A percentile compares a stretch with the other conserved stretches of the same genome.
These are phyloP conservation scores for Venturia oleaginea DNA, from an alignment of 2,329 filamentous ascomycete genomes.

Conservation along the genomic window DNA sequence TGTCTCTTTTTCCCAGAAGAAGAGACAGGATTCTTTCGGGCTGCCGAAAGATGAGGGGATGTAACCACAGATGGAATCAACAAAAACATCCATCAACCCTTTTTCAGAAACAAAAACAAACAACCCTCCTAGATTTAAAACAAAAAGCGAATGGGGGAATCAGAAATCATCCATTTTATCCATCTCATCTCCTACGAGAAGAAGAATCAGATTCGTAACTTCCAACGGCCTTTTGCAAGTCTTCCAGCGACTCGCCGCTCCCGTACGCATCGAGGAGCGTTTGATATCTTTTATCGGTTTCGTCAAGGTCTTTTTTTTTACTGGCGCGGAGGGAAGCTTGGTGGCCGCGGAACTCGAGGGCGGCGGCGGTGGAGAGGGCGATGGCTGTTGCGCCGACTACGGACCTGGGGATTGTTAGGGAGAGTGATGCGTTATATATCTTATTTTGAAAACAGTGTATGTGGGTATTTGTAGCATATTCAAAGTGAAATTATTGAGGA, in stretches of 20 bases:
- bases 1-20: not conserved
- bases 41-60: not conserved
- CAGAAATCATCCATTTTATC: no score
- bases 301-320: not conserved
- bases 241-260: slow-evolving; percentile 11
- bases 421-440: no score
- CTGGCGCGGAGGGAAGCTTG: not conserved
- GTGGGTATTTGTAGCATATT: no score
- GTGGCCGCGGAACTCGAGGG: not conserved
- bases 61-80: not conserved
- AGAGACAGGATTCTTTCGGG: not conserved
- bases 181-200: not conserved
- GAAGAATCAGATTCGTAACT: slow-evolving; percentile 2
- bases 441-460: no score
- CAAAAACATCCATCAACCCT: not conserved
- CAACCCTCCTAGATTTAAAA: no score
- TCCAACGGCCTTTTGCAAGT: slow-evolving; percentile 10
- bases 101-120: not conserved
- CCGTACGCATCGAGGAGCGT: slow-evolving; percentile 10
- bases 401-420: not conserved
- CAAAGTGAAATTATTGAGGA: no score
- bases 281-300: slow-evolving; percentile 6
- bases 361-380: not conserved
- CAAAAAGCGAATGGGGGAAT: not conserved
- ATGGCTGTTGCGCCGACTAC: not conserved